phyloP scores from a whole-genome alignment of 1,284 basidiomycete species.

The Naganishia cerealis region DNA sequence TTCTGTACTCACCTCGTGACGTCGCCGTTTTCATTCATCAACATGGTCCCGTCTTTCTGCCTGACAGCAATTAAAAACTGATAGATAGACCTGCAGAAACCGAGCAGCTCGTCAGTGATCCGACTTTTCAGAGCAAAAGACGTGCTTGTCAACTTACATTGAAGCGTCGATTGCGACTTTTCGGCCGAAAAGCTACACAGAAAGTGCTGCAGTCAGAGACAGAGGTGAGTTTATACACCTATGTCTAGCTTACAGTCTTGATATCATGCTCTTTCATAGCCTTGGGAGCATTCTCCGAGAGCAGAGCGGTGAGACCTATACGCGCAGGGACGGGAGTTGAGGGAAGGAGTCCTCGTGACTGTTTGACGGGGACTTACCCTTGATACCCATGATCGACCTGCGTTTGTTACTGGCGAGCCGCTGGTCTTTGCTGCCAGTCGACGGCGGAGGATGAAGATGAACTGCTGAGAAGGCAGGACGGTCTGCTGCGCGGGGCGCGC shows the following conservation, averaged over 20 bases:
- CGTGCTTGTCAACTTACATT: conserved; percentile 63
- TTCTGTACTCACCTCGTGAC: conserved; percentile 68
- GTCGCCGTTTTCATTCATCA: conserved; percentile 94
- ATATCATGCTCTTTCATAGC: conserved; percentile 90
- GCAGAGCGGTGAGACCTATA: conserved; percentile 78
- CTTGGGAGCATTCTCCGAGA: conserved; percentile 83
- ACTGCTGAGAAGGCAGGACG: not conserved
- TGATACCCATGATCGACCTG: conserved; percentile 46
- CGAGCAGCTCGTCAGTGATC: conserved; percentile 15
- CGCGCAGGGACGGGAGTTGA: not conserved
- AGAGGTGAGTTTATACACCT: not conserved
- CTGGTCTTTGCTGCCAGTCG: not conserved
- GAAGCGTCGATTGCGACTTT: conserved; percentile 99
- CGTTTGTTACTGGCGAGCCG: not conserved
- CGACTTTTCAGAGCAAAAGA: not conserved
- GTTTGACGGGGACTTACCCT: conserved; percentile 36
- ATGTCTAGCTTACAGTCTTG: conserved; percentile 64
- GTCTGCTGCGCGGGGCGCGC: not conserved
- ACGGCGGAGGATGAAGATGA: too few species aligned
- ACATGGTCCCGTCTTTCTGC: conserved; percentile 91
- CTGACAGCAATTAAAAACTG: conserved; percentile 98
- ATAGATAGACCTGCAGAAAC: conserved; percentile 54
- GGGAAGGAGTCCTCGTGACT: not conserved
- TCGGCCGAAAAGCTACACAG: conserved; percentile 73
- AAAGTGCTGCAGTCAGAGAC: not conserved